These are phyloP conservation scores for Metschnikowia lochheadii DNA, from an alignment of 805 yeast species.

Conservation along the genomic window DNA sequence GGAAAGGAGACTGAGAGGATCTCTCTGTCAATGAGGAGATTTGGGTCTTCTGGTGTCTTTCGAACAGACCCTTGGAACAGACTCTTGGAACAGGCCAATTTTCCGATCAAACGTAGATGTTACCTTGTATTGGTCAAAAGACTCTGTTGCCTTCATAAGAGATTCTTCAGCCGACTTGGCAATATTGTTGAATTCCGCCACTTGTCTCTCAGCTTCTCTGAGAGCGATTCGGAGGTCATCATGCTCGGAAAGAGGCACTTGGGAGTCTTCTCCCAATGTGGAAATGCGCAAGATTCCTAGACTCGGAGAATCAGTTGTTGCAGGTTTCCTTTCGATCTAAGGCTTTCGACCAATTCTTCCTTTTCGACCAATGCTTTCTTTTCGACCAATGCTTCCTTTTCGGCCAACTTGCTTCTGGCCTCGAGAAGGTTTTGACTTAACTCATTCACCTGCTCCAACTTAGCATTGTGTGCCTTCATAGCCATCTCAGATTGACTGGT, in stretches of 20 bases:
- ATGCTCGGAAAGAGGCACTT: conserved; percentile 25
- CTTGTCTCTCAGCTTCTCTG: conserved; percentile 52
- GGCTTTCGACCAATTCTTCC: no score
- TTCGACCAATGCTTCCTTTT: conserved; percentile 38
- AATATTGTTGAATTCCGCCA: conserved; percentile 57
- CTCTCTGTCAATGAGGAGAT: no score
- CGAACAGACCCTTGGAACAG: no score
- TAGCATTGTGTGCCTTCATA: conserved; percentile 50
- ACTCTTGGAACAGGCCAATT: no score
- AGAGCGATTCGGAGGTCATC: conserved; percentile 51
- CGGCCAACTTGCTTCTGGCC: conserved; percentile 38
- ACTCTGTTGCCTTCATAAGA: conserved; percentile 47
- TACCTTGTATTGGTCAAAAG: conserved; percentile 43
- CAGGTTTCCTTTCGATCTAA: conserved; percentile 18
- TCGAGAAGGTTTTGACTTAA: conserved; percentile 43
- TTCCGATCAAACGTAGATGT: no score
- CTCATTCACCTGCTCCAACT: conserved; percentile 52
- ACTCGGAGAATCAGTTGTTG: neutral
- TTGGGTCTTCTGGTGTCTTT: no score
- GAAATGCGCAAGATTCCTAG: neutral
- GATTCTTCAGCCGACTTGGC: conserved; percentile 67
- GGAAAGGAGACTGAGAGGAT: no score
- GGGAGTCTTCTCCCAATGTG: neutral
- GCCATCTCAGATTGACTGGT: conserved; percentile 56
- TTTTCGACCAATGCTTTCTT: no score